Conservation (phyloP, 2,329 filamentous ascomycete species). For the Nothopassalora personata region DNA sequence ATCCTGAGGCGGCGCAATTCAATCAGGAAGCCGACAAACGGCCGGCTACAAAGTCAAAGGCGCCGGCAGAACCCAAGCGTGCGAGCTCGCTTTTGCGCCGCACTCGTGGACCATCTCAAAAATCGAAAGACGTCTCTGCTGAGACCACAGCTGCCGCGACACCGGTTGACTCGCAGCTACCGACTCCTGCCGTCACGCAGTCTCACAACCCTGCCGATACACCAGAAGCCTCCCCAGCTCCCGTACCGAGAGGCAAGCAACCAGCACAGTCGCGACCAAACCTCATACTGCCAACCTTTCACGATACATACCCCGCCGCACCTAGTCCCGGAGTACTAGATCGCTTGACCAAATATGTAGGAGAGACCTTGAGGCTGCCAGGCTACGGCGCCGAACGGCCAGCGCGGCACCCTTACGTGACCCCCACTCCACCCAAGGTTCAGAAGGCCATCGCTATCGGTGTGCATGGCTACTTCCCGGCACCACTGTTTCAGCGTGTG, state of each 20-base stretch:
- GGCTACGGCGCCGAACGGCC: slow-evolving; percentile 30
- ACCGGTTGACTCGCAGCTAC: slow-evolving; percentile 18
- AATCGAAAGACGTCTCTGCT: slow-evolving; percentile 19
- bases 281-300: slow-evolving; percentile 64
- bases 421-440: slow-evolving; percentile 62
- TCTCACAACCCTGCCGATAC: slow-evolving; percentile 28
- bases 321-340: slow-evolving; percentile 44
- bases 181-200: slow-evolving; percentile 20
- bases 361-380: slow-evolving; percentile 31
- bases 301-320: slow-evolving; percentile 55
- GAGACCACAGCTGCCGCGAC: slow-evolving; percentile 21
- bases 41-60: slow-evolving; percentile 7
- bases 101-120: slow-evolving; percentile 20
- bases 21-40: slow-evolving; percentile 36
- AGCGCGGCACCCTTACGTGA: slow-evolving; percentile 62
- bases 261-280: slow-evolving; percentile 46
- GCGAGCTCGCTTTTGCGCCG: slow-evolving; percentile 22
- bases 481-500: slow-evolving; percentile 77
- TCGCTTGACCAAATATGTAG: slow-evolving; percentile 34
- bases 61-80: slow-evolving; percentile 11
- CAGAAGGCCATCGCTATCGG: slow-evolving; percentile 88
- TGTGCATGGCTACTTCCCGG: slow-evolving; percentile 90
- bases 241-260: slow-evolving; percentile 25
- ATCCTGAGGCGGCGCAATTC: slow-evolving; percentile 48
- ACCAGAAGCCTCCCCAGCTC: slow-evolving; percentile 20